phyloP scores from a whole-genome alignment of 306 rosid genomes.

The Fragaria nilgerrensis region DNA sequence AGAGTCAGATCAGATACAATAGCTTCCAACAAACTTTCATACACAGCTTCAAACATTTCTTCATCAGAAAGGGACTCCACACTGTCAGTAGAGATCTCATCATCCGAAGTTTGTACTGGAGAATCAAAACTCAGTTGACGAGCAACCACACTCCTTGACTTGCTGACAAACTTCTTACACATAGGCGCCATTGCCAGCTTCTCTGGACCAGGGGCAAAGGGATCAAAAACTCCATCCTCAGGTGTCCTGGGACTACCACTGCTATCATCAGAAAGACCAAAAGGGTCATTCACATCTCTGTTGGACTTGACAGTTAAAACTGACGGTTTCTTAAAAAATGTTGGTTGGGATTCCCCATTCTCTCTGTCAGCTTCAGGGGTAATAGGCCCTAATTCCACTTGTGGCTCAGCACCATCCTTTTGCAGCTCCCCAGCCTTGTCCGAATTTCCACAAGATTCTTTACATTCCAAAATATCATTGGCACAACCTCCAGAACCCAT shows the following conservation, averaged over 20 bases:
- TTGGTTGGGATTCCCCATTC: constrained; percentile 53
- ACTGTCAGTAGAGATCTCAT: constrained; percentile 3
- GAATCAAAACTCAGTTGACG: constrained; percentile 57
- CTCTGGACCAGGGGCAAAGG: constrained; percentile 70
- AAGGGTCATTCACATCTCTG: constrained; percentile 1
- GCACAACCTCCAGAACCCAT: constrained; percentile 48
- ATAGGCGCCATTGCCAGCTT: constrained; percentile 46
- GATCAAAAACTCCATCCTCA: constrained; percentile 56
- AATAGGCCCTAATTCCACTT: constrained; percentile 38
- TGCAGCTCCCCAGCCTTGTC: constrained; percentile 24
- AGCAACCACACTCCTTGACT: constrained; percentile 34
- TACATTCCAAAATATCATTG: constrained; percentile 14
- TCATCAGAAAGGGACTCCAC: constrained; percentile 48
- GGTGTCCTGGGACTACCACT: constrained; percentile 69
- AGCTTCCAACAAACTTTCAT: constrained; percentile 52
- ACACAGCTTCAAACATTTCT: constrained; percentile 56
- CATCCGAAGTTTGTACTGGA: constrained; percentile 15
- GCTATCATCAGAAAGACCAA: constrained; percentile 15
- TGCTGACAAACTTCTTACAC: constrained; percentile 38
- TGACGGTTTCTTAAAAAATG: constrained; percentile 39
- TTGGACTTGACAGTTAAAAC: constrained; percentile 25
- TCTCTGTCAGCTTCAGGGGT: constrained; percentile 64
- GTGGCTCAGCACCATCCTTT: constrained; percentile 23
- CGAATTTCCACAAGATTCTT: constrained; percentile 18
- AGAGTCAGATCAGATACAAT: constrained; percentile 55